Evolutionary conservation across 345 rosid genomes (phyloP).

Genomic region (Acer campestre): DNA sequence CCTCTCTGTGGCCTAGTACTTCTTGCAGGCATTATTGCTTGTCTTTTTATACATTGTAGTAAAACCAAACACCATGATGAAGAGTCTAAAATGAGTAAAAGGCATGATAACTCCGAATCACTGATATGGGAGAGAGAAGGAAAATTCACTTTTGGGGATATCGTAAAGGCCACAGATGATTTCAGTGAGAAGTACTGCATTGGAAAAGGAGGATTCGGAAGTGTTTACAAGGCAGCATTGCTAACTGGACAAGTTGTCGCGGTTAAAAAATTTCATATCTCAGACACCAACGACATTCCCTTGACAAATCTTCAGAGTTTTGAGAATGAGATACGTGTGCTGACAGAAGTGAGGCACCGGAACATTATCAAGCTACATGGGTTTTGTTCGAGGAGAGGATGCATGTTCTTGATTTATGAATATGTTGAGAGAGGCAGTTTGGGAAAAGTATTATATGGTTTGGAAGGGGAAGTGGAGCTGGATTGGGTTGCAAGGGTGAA

Average conservation of each 20-base stretch:
- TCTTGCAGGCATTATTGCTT: slow-evolving; percentile 20
- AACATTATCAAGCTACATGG: slow-evolving; percentile 73
- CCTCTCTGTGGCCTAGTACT: slow-evolving; percentile 34
- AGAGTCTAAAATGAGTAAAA: slow-evolving; percentile 22
- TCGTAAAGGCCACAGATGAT: slow-evolving; percentile 55
- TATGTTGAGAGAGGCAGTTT: slow-evolving; percentile 59
- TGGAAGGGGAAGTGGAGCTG: slow-evolving; percentile 37
- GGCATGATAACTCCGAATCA: slow-evolving; percentile 25
- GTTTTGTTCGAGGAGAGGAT: slow-evolving; percentile 50
- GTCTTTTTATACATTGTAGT: slow-evolving; percentile 13
- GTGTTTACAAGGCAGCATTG: slow-evolving; percentile 57
- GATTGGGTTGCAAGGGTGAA: slow-evolving; percentile 51
- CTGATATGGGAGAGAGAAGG: slow-evolving; percentile 63
- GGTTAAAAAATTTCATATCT: slow-evolving; percentile 50
- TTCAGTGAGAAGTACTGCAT: slow-evolving; percentile 55
- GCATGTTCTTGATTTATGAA: slow-evolving; percentile 62
- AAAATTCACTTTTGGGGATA: slow-evolving; percentile 56
- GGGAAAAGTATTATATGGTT: slow-evolving; percentile 44
- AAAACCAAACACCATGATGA: slow-evolving; percentile 31
- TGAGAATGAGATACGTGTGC: slow-evolving; percentile 54
- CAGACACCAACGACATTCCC: slow-evolving; percentile 43
- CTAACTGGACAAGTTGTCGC: slow-evolving; percentile 52
- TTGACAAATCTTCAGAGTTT: slow-evolving; percentile 43
- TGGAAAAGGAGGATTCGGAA: slow-evolving; percentile 71
- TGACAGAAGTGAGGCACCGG: slow-evolving; percentile 59